phyloP scores from a whole-genome alignment of 2,329 filamentous ascomycete species.

The Coniochaeta prunicola region DNA sequence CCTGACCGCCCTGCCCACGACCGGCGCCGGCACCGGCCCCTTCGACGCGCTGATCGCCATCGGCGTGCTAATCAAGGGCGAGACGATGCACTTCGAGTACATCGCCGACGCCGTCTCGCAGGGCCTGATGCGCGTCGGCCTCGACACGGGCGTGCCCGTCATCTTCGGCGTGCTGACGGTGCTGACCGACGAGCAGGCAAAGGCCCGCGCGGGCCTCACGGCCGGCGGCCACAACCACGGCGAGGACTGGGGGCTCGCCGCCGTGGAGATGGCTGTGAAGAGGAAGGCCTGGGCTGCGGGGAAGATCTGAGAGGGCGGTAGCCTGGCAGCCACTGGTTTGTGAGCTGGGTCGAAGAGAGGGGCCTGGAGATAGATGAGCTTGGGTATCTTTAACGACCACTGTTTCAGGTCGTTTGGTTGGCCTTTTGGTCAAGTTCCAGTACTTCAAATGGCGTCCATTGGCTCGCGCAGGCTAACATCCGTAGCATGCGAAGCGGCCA shows the following conservation, averaged over 20 bases:
- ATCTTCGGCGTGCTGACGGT: constrained; percentile 91
- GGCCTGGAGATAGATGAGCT: background rate
- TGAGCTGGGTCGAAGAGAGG: background rate
- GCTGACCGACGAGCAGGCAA: constrained; percentile 78
- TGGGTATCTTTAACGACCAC: background rate
- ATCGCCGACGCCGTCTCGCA: constrained; percentile 88
- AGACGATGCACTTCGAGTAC: constrained; percentile 99
- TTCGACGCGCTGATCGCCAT: constrained; percentile 96
- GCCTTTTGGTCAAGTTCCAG: background rate
- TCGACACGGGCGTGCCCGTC: constrained; percentile 83
- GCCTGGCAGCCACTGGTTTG: background rate
- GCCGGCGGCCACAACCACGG: constrained; percentile 78
- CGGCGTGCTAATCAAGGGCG: constrained; percentile 94
- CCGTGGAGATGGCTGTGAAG: constrained; percentile 90
- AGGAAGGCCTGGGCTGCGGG: constrained; percentile 76
- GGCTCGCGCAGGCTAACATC: background rate
- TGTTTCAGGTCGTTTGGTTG: too few species aligned
- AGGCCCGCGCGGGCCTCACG: constrained; percentile 73
- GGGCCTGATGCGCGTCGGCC: constrained; percentile 87
- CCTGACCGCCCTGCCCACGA: constrained; percentile 36
- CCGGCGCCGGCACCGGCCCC: constrained; percentile 42
- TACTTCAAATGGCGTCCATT: background rate
- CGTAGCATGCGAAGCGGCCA: background rate
- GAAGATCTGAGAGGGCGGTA: constrained; percentile 27
- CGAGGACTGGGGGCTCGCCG: constrained; percentile 90